Base-by-base conservation (phyloP, 1,139 yeast genomes). In the Scheffersomyces insectosa region DNA sequence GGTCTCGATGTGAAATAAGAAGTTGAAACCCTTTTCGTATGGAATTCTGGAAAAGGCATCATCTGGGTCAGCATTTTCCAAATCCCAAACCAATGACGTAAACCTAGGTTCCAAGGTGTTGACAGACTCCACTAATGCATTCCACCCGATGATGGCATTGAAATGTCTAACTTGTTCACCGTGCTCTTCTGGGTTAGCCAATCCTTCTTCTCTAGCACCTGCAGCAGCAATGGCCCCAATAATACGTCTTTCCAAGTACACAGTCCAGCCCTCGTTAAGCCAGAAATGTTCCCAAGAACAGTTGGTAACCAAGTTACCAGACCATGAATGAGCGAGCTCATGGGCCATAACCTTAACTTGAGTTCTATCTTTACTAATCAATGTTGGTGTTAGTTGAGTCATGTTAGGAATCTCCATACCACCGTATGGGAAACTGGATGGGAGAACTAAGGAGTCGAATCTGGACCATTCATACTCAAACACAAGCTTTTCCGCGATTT, bases 211-310 rank as follows among this genome's bases (percentile, higher is more conserved):
- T 37, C 51, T 48, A 16, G 67, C 66, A 41, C 62, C 60, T 10
- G 51, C 48, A 5, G 59, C 57, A 2, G 68, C 71, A 34, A 68
- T 62, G 5, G 57, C 66, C 1, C 65, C 70, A 37, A 67, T 45
- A 33, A 68, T 66, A 48, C 72, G 52, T 50, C 73, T 51, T 52
- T 68, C 73, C 35, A 68, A 51, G 47, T 68, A 68, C 9, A 68
- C 73, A 3, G 70, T 64, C 72, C 72, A 68, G 3, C 73, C 73
- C 52, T 68, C 73, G 46, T 68, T 68, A 27, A 68, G 53, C 72
- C 72, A 68, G 45, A 68, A 68, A 51, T 68, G 72, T 33, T 64
- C 69, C 73, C 73, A 68, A 3, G 69, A 62, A 36, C 62, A 54
- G 45, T 66, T 67, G 3, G 73, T 68, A 9, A 68, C 73, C 44